These are phyloP conservation scores for Panaeolus cyanescens DNA, from an alignment of 768 basidiomycete genomes.

Conservation along the genomic window DNA sequence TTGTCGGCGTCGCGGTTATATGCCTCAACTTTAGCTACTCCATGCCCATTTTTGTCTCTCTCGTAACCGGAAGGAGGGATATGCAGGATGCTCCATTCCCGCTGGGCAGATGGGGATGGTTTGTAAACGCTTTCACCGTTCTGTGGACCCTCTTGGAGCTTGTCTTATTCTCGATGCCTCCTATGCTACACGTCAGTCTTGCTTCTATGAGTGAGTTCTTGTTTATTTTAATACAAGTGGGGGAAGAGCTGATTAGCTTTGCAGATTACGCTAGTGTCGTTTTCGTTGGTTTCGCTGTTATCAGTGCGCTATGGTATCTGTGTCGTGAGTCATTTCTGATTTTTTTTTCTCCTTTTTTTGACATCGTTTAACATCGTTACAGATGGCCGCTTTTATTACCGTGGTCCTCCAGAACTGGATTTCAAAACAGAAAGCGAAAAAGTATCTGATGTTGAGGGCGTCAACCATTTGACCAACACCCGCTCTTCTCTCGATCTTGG, in stretches of 20 bases:
- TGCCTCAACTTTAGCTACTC: conserved; percentile 64
- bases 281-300: conserved; percentile 59
- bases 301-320: conserved; percentile 64
- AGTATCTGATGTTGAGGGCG: neutral
- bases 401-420: conserved; percentile 36
- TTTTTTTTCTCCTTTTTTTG: neutral
- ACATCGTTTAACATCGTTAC: neutral
- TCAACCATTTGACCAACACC: neutral
- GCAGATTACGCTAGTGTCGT: conserved; percentile 70
- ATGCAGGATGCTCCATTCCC: conserved; percentile 52
- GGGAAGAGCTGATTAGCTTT: neutral
- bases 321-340: conserved; percentile 41
- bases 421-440: neutral
- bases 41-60: conserved; percentile 58
- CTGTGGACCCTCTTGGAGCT: conserved; percentile 62
- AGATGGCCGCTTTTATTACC: conserved; percentile 47
- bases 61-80: conserved; percentile 43
- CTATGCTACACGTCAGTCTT: conserved; percentile 53
- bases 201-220: conserved; percentile 45
- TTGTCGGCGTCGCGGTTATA: conserved; percentile 67
- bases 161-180: conserved; percentile 71
- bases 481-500: neutral
- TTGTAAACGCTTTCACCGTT: conserved; percentile 54
- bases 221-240: neutral
- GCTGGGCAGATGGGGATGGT: conserved; percentile 45